Base-by-base conservation (phyloP, 2,329 filamentous ascomycete genomes). In the Xylariaceae sp. region DNA sequence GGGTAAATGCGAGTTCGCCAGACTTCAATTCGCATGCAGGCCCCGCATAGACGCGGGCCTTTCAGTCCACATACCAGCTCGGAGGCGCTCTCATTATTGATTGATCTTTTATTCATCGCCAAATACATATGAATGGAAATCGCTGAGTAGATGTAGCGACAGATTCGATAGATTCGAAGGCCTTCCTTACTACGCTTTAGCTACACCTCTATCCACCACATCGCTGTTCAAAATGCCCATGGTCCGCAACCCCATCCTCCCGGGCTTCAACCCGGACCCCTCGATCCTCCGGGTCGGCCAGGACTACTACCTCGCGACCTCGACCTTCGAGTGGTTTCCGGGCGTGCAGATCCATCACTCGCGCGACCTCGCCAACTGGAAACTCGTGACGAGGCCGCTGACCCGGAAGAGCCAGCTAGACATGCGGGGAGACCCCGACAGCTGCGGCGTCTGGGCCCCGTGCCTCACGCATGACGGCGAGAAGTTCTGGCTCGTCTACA, bases 371-470 rank as follows among this genome's bases (percentile, higher is more conserved):
- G 72, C 72, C 28, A 76, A 76, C 56, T 77, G 74, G 74, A 62
- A 65, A 9, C 61, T 77, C 4, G 51, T 65, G 9, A 62, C 56
- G 0, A 71, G 73, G 1, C 74, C 74, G 1, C 59, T 78, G 24
- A 71, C 41, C 16, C 71, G 74, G 46, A 71, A 69, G 50, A 63
- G 56, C 35, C 75, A 78, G 56, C 64, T 78, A 3, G 73, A 78
- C 49, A 74, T 79, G 73, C 72, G 76, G 13, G 74, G 75, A n/a
- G 64, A 78, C 51, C 76, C 76, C 0, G 76, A 80, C 54, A 76
- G 73, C 56, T 78, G 76, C 50, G 77, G 76, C 29, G 64, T 83
- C n/a, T 83, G 79, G 77, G 79, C 79, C 2, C 80, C 80, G 0
- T 83, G 79, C 51, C 66, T 84, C 16, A 76, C 72, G 0, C 76